Evolutionary conservation across 441 rosid genomes (phyloP), one percentile per base, ranked within the genome.

Genomic region (Euphorbia corollata): DNA sequence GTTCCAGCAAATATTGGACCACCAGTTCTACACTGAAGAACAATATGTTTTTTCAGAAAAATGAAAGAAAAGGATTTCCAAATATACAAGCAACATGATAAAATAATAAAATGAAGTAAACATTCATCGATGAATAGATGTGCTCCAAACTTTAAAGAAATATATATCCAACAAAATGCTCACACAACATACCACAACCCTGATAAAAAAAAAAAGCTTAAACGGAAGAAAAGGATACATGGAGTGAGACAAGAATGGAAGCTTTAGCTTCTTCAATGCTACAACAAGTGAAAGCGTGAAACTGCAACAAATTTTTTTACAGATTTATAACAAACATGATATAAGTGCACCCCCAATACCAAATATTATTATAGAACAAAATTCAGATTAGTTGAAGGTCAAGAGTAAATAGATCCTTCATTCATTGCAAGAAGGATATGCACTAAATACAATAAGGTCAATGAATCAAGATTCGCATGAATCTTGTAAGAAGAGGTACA

Each of bases 1-100:
- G 94, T 80, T 76, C 94, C 99, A 67, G 94, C 89, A 84, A 94
- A 94, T 68, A 94, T 63, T 50, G 99, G 99, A 73, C 97, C 98
- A 60, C 85, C 94, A 56, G 90, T 82, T 79, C 71, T 78, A 70
- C 61, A 68, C 97, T 91, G 90, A 62, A 77, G 16, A 59, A 67
- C 61, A 70, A 69, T 47, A n/a, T 19, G 15, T 10, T 45, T 30
- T 32, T 47, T 61, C 30, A 70, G 8, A 24, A 45, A 56, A 48
- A 56, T 51, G 59, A 19, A 61, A 20, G 19, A 56, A 13, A 53
- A 10, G 15, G 6, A 54, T 27, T 45, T 43, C 60, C 8, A 57
- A 32, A 73, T 50, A 19, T 22, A 56, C 61, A 60, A 38, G 18
- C 16, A 48, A 39, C 59, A 53, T 41, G 12, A 45, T 12, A 45